These are phyloP conservation scores for Waltergamsia citrina DNA, from an alignment of 2,329 filamentous ascomycete species.

Conservation along the genomic window DNA sequence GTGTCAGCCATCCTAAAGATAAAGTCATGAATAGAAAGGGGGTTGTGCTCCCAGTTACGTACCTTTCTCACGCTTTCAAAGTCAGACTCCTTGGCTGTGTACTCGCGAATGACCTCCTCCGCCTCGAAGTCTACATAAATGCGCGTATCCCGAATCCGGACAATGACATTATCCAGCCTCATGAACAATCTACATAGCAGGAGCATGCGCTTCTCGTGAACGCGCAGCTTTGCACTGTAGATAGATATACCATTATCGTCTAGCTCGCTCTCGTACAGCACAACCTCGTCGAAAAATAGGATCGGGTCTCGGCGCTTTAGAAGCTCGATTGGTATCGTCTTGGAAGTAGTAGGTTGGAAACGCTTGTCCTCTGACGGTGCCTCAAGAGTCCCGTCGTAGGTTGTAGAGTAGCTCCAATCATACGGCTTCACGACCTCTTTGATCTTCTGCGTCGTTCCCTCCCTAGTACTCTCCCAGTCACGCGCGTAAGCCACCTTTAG, in stretches of 20 bases:
- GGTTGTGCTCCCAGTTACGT: slow-evolving; percentile 17
- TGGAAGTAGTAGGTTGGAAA: slow-evolving; percentile 20
- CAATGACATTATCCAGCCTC: slow-evolving; percentile 81
- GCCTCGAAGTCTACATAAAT: slow-evolving; percentile 84
- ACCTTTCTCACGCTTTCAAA: slow-evolving; percentile 71
- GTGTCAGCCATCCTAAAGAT: background rate
- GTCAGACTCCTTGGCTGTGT: slow-evolving; percentile 74
- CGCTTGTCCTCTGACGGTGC: slow-evolving; percentile 11
- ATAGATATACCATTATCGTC: slow-evolving; percentile 95
- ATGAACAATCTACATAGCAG: slow-evolving; percentile 84
- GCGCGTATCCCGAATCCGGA: slow-evolving; percentile 81
- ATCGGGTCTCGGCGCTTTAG: slow-evolving; percentile 88
- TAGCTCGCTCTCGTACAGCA: slow-evolving; percentile 94
- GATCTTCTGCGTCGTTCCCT: slow-evolving; percentile 76
- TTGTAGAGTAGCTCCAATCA: slow-evolving; percentile 95
- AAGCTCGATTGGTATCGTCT: slow-evolving; percentile 71
- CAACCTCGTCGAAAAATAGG: slow-evolving; percentile 90
- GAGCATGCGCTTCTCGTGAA: slow-evolving; percentile 83
- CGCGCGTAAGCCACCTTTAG: slow-evolving; percentile 87
- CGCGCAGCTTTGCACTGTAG: slow-evolving; percentile 80
- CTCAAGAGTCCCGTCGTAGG: slow-evolving; percentile 61
- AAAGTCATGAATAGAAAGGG: background rate
- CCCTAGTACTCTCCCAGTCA: slow-evolving; percentile 64
- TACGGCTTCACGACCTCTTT: slow-evolving; percentile 92
- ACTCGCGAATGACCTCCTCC: slow-evolving; percentile 76